A percentile compares a stretch with the other conserved stretches of the same genome.
Conservation (phyloP, 2,329 filamentous ascomycete species). For the Bertia moriformis region DNA sequence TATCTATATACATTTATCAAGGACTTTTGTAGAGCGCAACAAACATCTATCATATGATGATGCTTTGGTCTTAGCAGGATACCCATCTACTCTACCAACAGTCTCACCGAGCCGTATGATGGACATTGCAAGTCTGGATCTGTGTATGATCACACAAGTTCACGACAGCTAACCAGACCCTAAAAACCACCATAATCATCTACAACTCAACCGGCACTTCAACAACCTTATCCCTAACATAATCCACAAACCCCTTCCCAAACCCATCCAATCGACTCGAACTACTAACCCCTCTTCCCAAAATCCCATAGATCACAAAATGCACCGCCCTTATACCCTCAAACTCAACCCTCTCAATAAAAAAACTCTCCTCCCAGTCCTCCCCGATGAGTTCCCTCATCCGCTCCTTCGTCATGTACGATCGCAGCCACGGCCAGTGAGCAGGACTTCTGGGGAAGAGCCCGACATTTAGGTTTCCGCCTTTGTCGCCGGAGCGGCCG, state of each 20-base stretch:
- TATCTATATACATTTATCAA: no score
- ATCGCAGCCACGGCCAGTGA: constrained; percentile 23
- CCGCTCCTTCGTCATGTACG: constrained; percentile 17
- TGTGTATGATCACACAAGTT: no score
- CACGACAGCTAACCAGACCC: no score
- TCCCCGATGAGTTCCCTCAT: constrained; percentile 23
- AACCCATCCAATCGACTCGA: constrained; percentile 28
- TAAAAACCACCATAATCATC: no score
- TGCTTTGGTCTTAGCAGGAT: no score
- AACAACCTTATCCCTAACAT: neutral
- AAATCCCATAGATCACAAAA: constrained; percentile 30
- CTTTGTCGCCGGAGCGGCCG: constrained; percentile 24
- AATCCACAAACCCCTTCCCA: constrained; percentile 37
- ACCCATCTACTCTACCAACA: no score
- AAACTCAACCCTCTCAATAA: constrained; percentile 31
- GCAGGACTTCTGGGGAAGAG: constrained; percentile 20
- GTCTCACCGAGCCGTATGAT: no score
- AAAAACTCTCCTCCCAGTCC: constrained; percentile 25
- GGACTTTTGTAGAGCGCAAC: no score
- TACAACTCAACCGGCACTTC: constrained; percentile 1
- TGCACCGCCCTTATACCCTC: constrained; percentile 27
- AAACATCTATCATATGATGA: no score
- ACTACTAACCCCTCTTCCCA: constrained; percentile 30
- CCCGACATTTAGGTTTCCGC: constrained; percentile 24
- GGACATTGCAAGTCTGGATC: no score